Evolutionary conservation across 768 basidiomycete species (phyloP), one percentile per base, ranked within the genome.

Genomic region (Rhizopogon roseolus): DNA sequence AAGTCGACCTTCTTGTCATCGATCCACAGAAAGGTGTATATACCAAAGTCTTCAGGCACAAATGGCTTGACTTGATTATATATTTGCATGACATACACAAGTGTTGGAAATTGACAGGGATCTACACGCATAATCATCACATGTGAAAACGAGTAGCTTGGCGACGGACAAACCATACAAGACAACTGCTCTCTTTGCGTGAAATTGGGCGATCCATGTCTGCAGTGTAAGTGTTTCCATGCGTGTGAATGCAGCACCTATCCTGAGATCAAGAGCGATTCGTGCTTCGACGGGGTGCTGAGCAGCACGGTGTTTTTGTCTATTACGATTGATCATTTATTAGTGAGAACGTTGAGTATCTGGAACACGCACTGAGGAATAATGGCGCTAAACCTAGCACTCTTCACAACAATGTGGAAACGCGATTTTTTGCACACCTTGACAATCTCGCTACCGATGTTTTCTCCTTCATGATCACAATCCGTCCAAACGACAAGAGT

Each of bases 401-500:
- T 76, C 66, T 85, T 89, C 51, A 98, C 85, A 8, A 71, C 63
- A 54, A 99, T 90, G 54, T 77, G 79, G 2, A 78, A 75, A 38
- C 91, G 93, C 6, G 78, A 84, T 64, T 76, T 82, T 43, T 80
- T 73, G 65, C 95, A 98, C 7, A 94, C 83, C 9, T 71, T 75
- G 10, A 78, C 81, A 37, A 99, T 82, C 66, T 98, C 95, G 59
- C 81, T 80, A 2, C 97, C 97, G 57, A 99, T 99, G 66, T 96
- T 90, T 71, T 99, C 97, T 32, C 97, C 97, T 70, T 99, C 97
- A 63, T 97, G 77, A 73, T 99, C 97, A 68, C 97, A 99, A 77
- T 99, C 97, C 28, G 97, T 99, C 97, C 97, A 99, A 57, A 99
- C 98, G 90, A 99, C 94, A 44, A 99, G 73, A 58, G 81, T 82